phyloP scores from a whole-genome alignment of 345 rosid species.

The Triadica sebifera region DNA sequence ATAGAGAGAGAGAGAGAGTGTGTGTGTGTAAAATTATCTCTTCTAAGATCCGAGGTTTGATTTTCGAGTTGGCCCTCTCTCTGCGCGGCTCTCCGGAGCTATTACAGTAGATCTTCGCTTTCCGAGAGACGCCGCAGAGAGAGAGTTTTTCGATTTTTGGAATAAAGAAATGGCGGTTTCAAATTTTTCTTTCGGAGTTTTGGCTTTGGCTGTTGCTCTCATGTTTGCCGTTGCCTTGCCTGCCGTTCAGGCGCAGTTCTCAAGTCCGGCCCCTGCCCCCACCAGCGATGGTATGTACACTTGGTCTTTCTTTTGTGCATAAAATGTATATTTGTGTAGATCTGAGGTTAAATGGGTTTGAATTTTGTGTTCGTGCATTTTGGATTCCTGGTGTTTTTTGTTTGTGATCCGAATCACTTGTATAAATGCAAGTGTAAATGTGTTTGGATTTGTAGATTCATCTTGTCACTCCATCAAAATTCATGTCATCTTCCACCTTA shows the following conservation, averaged over 20 bases:
- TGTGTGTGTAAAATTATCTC: too few species aligned
- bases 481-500: too few species aligned
- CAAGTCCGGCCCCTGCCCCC: slow-evolving; percentile 76
- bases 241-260: slow-evolving; percentile 50
- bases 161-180: slow-evolving; percentile 47
- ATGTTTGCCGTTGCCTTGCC: slow-evolving; percentile 31
- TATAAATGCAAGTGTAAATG: too few species aligned
- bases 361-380: neutral
- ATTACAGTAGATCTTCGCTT: neutral
- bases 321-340: neutral
- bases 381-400: neutral
- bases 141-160: neutral
- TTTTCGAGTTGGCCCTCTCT: slow-evolving; percentile 7
- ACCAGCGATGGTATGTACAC: slow-evolving; percentile 62
- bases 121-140: slow-evolving; percentile 24
- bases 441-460: too few species aligned
- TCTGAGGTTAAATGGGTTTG: slow-evolving; percentile 2
- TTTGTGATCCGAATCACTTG: too few species aligned
- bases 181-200: slow-evolving; percentile 36
- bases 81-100: slow-evolving; percentile 15
- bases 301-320: neutral
- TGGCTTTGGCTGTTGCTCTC: slow-evolving; percentile 37
- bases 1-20: too few species aligned
- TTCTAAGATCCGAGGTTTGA: too few species aligned
- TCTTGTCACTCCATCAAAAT: too few species aligned